phyloP scores from a whole-genome alignment of 768 basidiomycete genomes.

The Mycena polygramma region DNA sequence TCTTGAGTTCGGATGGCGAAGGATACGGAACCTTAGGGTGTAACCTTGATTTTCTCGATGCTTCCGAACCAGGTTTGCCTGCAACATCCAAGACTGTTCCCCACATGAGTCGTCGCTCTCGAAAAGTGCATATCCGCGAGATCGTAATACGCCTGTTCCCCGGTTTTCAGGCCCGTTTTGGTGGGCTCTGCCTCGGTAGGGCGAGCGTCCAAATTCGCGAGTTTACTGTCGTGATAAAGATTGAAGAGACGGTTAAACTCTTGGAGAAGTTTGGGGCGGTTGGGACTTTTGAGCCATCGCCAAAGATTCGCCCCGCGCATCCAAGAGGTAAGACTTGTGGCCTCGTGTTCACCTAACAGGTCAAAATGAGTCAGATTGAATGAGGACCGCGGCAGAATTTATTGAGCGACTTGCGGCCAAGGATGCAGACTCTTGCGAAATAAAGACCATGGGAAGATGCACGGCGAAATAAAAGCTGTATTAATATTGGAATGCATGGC shows the following conservation, averaged over 20 bases:
- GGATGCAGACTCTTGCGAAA: too few species aligned
- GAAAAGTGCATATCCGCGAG: slow-evolving; percentile 11
- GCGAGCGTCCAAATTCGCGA: slow-evolving; percentile 5
- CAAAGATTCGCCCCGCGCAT: slow-evolving; percentile 27
- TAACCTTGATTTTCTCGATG: slow-evolving; percentile 12
- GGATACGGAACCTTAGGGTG: background rate
- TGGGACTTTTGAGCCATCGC: slow-evolving; percentile 36
- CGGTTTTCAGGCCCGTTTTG: background rate
- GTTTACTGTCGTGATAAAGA: slow-evolving; percentile 17
- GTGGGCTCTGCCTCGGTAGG: background rate
- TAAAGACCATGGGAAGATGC: too few species aligned
- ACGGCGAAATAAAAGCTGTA: too few species aligned
- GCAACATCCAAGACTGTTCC: slow-evolving; percentile 17
- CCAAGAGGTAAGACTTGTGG: slow-evolving; percentile 21
- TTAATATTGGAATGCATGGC: too few species aligned
- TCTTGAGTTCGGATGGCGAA: slow-evolving; percentile 5
- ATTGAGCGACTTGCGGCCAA: too few species aligned
- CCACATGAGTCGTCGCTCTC: slow-evolving; percentile 9
- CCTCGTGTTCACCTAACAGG: slow-evolving; percentile 18
- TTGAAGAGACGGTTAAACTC: slow-evolving; percentile 18
- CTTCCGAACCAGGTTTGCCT: slow-evolving; percentile 7
- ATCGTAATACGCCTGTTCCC: slow-evolving; percentile 1
- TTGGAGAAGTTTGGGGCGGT: slow-evolving; percentile 30
- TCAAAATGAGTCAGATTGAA: background rate
- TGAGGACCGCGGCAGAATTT: too few species aligned